A percentile compares a stretch with the other conserved stretches of the same genome.
Conservation (phyloP, 2,329 filamentous ascomycete genomes). For the Penicillium olsonii region DNA sequence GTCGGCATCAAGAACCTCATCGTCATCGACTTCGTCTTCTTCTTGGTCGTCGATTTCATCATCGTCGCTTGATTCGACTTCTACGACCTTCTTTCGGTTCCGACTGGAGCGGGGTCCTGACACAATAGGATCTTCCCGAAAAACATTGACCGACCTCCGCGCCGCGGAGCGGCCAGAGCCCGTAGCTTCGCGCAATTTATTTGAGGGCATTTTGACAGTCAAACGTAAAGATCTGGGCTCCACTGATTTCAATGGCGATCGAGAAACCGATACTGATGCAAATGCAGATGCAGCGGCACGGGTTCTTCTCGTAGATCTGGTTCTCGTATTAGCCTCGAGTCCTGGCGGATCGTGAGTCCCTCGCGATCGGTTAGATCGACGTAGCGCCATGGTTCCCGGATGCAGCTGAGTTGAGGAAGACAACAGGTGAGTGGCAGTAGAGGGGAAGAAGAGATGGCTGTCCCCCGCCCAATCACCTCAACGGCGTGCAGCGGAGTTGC, state of each 20-base stretch:
- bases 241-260: constrained; percentile 36
- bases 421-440: constrained; percentile 20
- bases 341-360: constrained; percentile 26
- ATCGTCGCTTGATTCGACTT: constrained; percentile 50
- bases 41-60: constrained; percentile 51
- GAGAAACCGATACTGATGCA: constrained; percentile 28
- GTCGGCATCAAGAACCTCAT: constrained; percentile 40
- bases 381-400: constrained; percentile 35
- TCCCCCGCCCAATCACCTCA: constrained; percentile 12
- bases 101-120: constrained; percentile 49
- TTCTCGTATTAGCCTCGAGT: constrained; percentile 36
- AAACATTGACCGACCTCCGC: constrained; percentile 44
- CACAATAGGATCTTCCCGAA: constrained; percentile 49
- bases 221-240: constrained; percentile 46
- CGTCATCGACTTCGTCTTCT: constrained; percentile 43
- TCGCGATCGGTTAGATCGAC: constrained; percentile 43
- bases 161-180: constrained; percentile 30
- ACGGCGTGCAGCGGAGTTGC: constrained; percentile 19
- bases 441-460: constrained; percentile 4
- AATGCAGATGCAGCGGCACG: constrained; percentile 38
- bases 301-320: constrained; percentile 41
- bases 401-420: constrained; percentile 3
- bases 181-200: constrained; percentile 52
- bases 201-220: constrained; percentile 53
- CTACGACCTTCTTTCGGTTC: constrained; percentile 46